These are phyloP conservation scores for Entomophthora muscae DNA, from an alignment of 371 early-diverging fungal species.

Conservation along the genomic window DNA sequence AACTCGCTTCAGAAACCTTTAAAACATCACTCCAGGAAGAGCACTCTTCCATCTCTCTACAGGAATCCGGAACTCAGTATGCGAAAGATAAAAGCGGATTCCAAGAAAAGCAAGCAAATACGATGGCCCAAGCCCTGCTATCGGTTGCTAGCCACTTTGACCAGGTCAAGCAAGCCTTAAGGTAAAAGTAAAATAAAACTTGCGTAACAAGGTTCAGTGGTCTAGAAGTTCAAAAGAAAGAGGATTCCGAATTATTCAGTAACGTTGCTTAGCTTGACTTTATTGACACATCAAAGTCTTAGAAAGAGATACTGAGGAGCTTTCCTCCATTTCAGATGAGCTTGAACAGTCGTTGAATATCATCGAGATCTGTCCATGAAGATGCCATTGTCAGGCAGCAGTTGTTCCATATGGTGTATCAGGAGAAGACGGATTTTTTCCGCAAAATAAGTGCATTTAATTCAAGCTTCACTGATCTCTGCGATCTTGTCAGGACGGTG, in stretches of 20 bases:
- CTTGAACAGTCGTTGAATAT: conserved; percentile 15
- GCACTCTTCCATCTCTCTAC: conserved; percentile 14
- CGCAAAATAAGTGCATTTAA: not conserved
- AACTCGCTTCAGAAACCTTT: not conserved
- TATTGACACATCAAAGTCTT: conserved; percentile 14
- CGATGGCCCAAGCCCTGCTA: conserved; percentile 19
- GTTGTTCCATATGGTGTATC: conserved; percentile 3
- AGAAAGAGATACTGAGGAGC: conserved; percentile 16
- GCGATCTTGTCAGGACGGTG: not conserved
- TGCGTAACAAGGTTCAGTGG: not conserved
- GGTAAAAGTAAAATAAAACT: conserved; percentile 11
- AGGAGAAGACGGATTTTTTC: conserved; percentile 1
- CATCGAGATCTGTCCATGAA: conserved; percentile 8
- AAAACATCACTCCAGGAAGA: not conserved
- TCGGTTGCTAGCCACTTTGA: conserved; percentile 20
- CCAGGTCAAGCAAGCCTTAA: conserved; percentile 18
- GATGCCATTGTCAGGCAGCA: conserved; percentile 9
- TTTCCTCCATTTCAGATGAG: conserved; percentile 16
- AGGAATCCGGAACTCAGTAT: conserved; percentile 18
- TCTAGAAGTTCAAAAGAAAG: not conserved
- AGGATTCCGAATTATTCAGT: not conserved
- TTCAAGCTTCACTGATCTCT: not conserved
- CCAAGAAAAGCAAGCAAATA: conserved; percentile 16
- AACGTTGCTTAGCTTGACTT: conserved; percentile 3
- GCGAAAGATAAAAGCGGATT: conserved; percentile 16